Base-by-base conservation (phyloP, 140 eudicot genomes). In the Erigeron philadelphicus region DNA sequence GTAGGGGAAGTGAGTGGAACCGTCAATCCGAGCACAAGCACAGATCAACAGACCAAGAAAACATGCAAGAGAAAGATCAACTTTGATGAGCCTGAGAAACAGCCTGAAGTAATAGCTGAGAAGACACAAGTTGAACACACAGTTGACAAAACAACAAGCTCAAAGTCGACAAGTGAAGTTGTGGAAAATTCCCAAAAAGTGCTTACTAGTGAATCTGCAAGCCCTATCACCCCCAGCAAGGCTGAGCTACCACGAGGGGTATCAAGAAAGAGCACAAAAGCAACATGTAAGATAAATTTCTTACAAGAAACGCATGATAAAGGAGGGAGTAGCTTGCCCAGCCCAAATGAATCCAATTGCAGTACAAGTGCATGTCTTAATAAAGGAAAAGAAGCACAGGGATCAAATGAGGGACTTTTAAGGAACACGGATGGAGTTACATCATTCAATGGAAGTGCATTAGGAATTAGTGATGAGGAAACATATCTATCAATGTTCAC, bases 31-130 rank as follows among this genome's bases (percentile, higher is more conserved):
- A 61, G 66, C 38, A 31, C 38, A 31, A 31, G 38, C 56, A 11
- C 81, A 11, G 67, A 44, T 38, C 72, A 49, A 17, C 49, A 67
- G 42, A 65, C 87, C 7, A 72, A 68, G 72, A 82, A 74, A 69
- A 74, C 87, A 8, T 87, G 95, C 74, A 83, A 75, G 72, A 89
- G 81, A 75, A 77, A 88, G 42, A 71, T 94, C 66, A 78, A 87
- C 65, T 94, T 87, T 71, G 82, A 87, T 40, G 77, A 77, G 55
- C 58, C 68, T 68, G 72, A 75, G 66, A 68, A 79, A 61, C 75
- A 50, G 58, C 47, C 61, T 5, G 84, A 79, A n/a, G 76, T 8
- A 42, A 16, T 8, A 45, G 73, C 60, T 38, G 81, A 66, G 47
- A 70, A 73, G 52, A 56, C 72, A 38, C 75, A 64, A 52, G 60